Percentiles rank a stretch among this genome's conserved stretches.
These are phyloP conservation scores for Amanita thiersii DNA, from an alignment of 768 basidiomycete genomes.

Conservation along the genomic window DNA sequence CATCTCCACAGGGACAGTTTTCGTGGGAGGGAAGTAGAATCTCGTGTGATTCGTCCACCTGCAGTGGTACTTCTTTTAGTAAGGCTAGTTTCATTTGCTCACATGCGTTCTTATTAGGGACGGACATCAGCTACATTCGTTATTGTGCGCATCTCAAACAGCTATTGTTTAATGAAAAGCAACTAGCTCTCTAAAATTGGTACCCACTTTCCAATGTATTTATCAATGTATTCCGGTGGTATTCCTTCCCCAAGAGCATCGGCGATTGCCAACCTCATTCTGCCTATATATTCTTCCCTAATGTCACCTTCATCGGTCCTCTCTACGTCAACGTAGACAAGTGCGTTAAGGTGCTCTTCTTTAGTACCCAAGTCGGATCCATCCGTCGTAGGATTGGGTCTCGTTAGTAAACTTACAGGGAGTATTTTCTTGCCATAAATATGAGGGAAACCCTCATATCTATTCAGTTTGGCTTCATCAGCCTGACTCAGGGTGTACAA, in stretches of 20 bases:
- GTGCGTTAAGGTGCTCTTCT: constrained; percentile 16
- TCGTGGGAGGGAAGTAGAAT: too few species aligned
- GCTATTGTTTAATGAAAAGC: too few species aligned
- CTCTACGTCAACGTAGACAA: constrained; percentile 33
- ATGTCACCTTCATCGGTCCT: constrained; percentile 23
- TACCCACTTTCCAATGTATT: constrained; percentile 34
- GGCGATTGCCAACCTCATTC: constrained; percentile 36
- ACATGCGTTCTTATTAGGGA: too few species aligned
- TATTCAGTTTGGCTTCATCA: constrained; percentile 33
- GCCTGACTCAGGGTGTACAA: constrained; percentile 28
- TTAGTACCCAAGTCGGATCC: constrained; percentile 21
- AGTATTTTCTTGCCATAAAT: constrained; percentile 30
- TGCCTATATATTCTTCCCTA: constrained; percentile 31
- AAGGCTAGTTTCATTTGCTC: too few species aligned
- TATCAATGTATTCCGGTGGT: constrained; percentile 31
- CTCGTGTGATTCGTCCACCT: too few species aligned
- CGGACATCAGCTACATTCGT: too few species aligned
- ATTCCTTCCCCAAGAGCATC: constrained; percentile 32
- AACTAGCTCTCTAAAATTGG: too few species aligned
- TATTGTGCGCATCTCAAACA: too few species aligned
- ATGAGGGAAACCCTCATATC: constrained; percentile 29
- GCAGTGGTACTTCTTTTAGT: too few species aligned
- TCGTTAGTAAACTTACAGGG: too few species aligned
- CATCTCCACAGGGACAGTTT: too few species aligned
- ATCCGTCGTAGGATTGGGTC: too few species aligned